A percentile compares a stretch with the other conserved stretches of the same genome.
phyloP scores from a whole-genome alignment of 2,329 filamentous ascomycete genomes.

The Calonectria multiphialidica region DNA sequence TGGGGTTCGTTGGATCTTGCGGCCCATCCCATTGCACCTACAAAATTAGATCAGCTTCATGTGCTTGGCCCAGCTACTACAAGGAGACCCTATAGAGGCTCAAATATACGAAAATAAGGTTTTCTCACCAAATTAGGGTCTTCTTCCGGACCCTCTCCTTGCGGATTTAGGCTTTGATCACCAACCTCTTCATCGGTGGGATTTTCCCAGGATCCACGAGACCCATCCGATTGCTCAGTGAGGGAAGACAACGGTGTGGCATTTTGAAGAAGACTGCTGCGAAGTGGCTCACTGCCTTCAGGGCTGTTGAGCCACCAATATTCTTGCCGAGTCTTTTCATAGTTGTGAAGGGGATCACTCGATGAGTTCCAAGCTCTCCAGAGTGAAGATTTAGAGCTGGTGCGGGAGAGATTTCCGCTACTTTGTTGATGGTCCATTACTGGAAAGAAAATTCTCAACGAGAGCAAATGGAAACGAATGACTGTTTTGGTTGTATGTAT shows the following conservation, averaged over 20 bases:
- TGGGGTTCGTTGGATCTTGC: slow-evolving; percentile 54
- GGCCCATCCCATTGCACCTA: slow-evolving; percentile 59
- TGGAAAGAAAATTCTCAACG: not conserved
- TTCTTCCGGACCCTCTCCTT: not conserved
- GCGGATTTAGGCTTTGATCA: not conserved
- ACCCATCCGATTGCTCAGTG: not conserved
- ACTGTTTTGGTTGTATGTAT: not conserved
- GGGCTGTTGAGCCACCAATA: slow-evolving; percentile 42
- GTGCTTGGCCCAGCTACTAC: not conserved
- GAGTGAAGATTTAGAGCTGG: slow-evolving; percentile 41
- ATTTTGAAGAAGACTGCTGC: not conserved
- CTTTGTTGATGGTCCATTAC: not conserved
- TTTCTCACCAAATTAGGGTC: not conserved
- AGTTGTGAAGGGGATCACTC: slow-evolving; percentile 37
- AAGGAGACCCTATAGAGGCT: not conserved
- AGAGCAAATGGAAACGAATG: not conserved
- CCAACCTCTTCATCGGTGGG: not conserved
- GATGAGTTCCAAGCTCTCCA: slow-evolving; percentile 46
- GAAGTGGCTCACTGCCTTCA: not conserved
- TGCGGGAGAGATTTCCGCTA: slow-evolving; percentile 32
- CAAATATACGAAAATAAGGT: not conserved
- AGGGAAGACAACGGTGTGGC: not conserved
- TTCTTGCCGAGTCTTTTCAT: slow-evolving; percentile 45
- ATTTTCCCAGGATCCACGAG: not conserved
- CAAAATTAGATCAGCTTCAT: not conserved